Evolutionary conservation across 805 yeast species (phyloP), one percentile per base, ranked within the genome.

Genomic region (Yamadazyma nakazawae): DNA sequence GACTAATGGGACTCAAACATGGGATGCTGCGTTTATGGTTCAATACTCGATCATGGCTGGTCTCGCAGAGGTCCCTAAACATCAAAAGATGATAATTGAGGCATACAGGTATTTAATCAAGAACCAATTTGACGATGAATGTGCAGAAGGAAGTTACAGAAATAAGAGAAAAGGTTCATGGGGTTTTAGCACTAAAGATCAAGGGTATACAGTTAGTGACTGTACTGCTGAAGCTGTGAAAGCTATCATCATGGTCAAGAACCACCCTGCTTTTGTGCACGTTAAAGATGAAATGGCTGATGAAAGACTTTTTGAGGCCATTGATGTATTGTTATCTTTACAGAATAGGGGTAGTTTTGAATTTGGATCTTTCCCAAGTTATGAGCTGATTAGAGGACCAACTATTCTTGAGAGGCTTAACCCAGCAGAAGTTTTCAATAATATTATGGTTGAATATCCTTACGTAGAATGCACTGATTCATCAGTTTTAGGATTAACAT

Each of bases 401-500:
- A 81, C 89, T 12, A 49, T 81, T 34, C 59, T 94, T 49, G 99
- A 94, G 61, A 58, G 66, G 43, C 68, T 94, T 48, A 92, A 92
- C 55, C 98, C 99, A 0, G 99, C 99, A 1, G 99, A 94, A 63
- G 99, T 94, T 0, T 94, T 94, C 67, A 96, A 96, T 48, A 91
- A 94, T 56, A 94, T 94, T 49, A 94, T 94, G 99, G 96, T 94
- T 21, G 99, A 94, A 65, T 94, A 88, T 62, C 98, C 99, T 0
- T 94, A 94, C 60, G 97, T 95, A 17, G 99, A 94, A 65, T 94
- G 99, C 64, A 90, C 98, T 0, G 99, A 95, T 66, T 91, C 98
- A 0, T 82, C 92, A 0, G 96, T 94, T 5, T 68, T 94, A 31
- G 99, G 99, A 0, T 71, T 94, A 48, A 82, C 87, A 0, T 86